A percentile compares a stretch with the other conserved stretches of the same genome.
phyloP scores from a whole-genome alignment of 2,329 filamentous ascomycete genomes.

The Neofusicoccum cordaticola region DNA sequence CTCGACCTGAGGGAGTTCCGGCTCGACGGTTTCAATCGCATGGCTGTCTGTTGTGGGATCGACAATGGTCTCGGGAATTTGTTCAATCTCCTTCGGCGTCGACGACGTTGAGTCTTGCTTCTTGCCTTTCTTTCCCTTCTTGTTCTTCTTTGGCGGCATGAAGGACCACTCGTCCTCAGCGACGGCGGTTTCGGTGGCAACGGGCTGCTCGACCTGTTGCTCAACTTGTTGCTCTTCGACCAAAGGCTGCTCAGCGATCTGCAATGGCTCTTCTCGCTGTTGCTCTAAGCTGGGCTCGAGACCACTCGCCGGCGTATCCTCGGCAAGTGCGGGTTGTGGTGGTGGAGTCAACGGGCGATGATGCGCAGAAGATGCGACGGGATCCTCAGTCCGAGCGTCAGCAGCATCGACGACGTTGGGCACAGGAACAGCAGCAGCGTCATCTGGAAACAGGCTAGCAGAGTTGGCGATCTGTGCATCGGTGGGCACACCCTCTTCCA shows the following conservation, averaged over 20 bases:
- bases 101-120: not conserved
- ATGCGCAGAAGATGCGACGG: not conserved
- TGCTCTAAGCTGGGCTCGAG: not conserved
- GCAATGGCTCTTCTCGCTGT: not conserved
- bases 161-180: not conserved
- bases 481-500: not conserved
- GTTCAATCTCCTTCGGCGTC: not conserved
- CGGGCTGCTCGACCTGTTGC: not conserved
- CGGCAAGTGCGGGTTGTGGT: not conserved
- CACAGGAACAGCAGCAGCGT: not conserved
- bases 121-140: conserved; percentile 18
- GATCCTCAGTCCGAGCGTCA: conserved; percentile 7
- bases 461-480: conserved; percentile 4
- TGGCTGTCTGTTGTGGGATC: not conserved
- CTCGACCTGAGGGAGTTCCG: not conserved
- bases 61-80: not conserved
- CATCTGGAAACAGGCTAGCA: not conserved
- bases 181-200: not conserved
- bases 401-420: not conserved
- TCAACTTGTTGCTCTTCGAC: not conserved
- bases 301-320: not conserved
- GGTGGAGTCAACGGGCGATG: not conserved
- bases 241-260: not conserved
- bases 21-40: not conserved
- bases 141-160: conserved; percentile 8